Evolutionary conservation across 257 asterid genomes (phyloP), one percentile per base, ranked within the genome.

Genomic region (Gentiana straminea): DNA sequence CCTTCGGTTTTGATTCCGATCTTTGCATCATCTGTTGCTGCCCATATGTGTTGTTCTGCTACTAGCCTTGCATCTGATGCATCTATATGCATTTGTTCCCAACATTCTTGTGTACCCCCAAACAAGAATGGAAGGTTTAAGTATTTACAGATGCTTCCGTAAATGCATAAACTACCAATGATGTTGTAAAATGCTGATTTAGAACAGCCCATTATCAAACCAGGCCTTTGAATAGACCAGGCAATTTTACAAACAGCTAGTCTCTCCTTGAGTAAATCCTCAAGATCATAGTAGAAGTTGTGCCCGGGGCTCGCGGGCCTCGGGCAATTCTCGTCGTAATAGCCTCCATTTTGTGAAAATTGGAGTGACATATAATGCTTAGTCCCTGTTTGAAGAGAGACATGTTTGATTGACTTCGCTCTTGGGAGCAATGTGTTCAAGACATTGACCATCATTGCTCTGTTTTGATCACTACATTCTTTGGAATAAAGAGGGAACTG

Each of bases 221-320:
- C 97, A 0, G 97, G 97, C 55, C 97, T 63, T 13, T 81, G 94
- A 39, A 89, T 68, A 9, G 95, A 81, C 95, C 97, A 89, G 0
- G 75, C 68, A 57, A 83, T 75, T 5, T 63, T 64, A 37, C 62
- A 63, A 11, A 46, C 35, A 0, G 65, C 62, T 60, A 89, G 45
- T 47, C 75, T 79, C 36, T 85, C 95, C 45, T 70, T 68, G 36
- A 89, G 70, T 77, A 89, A 67, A 52, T 89, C 95, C 70, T 89
- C 97, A 1, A 89, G 84, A 24, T 66, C 91, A 38, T 89, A 89
- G 39, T 89, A 89, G 11, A 89, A 89, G 56, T 84, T 85, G 49
- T 58, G 47, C 43, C 78, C 83, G 1, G 15, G 49, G 9, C 45
- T 51, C n/a, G 50, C 86, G 46, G 46, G 46, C 75, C 97, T 79